These are phyloP conservation scores for Penicillium fimorum DNA, from an alignment of 495 filamentous ascomycete genomes.

Conservation along the genomic window DNA sequence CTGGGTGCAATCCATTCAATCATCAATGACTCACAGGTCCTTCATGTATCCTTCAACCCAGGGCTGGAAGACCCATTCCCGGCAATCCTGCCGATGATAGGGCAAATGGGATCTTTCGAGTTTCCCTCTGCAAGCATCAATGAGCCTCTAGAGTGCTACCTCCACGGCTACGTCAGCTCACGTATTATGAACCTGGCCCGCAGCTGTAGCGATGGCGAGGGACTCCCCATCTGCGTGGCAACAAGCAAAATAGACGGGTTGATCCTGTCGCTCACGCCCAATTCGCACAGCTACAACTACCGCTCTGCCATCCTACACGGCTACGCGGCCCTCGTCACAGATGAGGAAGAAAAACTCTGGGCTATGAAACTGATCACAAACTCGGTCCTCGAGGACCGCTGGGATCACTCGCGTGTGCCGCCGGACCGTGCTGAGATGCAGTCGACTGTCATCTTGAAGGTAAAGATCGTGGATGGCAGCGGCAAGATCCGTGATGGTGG, in stretches of 20 bases:
- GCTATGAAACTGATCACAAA: conserved; percentile 84
- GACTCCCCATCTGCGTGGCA: conserved; percentile 62
- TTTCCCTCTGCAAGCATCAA: conserved; percentile 60
- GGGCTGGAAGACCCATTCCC: conserved; percentile 66
- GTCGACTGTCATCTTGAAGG: conserved; percentile 70
- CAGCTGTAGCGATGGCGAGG: conserved; percentile 41
- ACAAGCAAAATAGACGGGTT: conserved; percentile 72
- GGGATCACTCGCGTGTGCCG: conserved; percentile 67
- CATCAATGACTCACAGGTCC: conserved; percentile 70
- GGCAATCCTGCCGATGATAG: conserved; percentile 82
- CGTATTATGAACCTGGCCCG: conserved; percentile 71
- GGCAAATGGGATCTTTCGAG: conserved; percentile 71
- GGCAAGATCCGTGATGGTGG: conserved; percentile 73
- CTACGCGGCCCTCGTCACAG: conserved; percentile 64
- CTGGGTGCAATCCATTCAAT: conserved; percentile 74
- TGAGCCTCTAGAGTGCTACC: conserved; percentile 73
- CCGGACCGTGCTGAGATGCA: conserved; percentile 75
- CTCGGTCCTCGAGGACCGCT: conserved; percentile 65
- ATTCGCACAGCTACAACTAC: conserved; percentile 85
- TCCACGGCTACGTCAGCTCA: conserved; percentile 83
- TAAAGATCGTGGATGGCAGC: conserved; percentile 67
- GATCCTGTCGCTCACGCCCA: conserved; percentile 73
- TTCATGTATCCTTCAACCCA: conserved; percentile 80
- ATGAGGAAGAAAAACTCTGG: conserved; percentile 70
- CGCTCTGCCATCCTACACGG: conserved; percentile 80